Conservation (phyloP, 225 moss, liverwort and hornwort species). For the Thuidium tamariscinum region DNA sequence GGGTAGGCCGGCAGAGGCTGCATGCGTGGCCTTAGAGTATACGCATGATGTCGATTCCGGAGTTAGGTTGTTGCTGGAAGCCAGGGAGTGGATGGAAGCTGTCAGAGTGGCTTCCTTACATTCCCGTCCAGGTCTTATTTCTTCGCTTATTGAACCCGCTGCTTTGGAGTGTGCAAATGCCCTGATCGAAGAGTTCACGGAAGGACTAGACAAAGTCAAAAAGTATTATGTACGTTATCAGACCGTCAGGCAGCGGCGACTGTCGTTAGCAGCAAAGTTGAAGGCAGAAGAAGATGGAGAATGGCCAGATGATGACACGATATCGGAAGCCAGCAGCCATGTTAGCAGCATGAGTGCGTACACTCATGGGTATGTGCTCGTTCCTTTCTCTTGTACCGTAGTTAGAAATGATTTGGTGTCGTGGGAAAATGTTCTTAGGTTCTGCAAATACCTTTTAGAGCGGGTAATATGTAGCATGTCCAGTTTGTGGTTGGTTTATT, state of each 20-base stretch:
- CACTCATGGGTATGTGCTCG: conserved; percentile 43
- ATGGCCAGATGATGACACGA: conserved; percentile 59
- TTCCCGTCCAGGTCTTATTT: conserved; percentile 42
- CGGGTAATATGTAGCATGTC: not conserved
- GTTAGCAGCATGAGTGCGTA: conserved; percentile 90
- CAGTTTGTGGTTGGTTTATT: not conserved
- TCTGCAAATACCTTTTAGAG: not conserved
- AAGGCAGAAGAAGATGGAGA: conserved; percentile 57
- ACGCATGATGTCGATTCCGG: conserved; percentile 68
- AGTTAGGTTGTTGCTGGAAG: conserved; percentile 67
- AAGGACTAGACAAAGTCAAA: conserved; percentile 70
- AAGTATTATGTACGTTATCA: conserved; percentile 73
- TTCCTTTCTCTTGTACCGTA: not conserved
- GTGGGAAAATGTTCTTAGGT: not conserved
- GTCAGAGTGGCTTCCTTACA: conserved; percentile 60
- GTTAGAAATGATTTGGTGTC: not conserved
- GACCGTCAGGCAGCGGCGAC: conserved; percentile 70
- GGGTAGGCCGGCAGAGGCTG: conserved; percentile 91
- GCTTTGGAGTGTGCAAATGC: conserved; percentile 65
- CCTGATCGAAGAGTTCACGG: conserved; percentile 59
- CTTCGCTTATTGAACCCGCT: conserved; percentile 48
- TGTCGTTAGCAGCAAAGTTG: conserved; percentile 64
- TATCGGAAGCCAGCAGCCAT: conserved; percentile 84
- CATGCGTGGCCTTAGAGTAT: conserved; percentile 72
- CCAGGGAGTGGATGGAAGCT: conserved; percentile 93